These are phyloP conservation scores for Lactarius deliciosus DNA, from an alignment of 768 basidiomycete species.

Conservation along the genomic window DNA sequence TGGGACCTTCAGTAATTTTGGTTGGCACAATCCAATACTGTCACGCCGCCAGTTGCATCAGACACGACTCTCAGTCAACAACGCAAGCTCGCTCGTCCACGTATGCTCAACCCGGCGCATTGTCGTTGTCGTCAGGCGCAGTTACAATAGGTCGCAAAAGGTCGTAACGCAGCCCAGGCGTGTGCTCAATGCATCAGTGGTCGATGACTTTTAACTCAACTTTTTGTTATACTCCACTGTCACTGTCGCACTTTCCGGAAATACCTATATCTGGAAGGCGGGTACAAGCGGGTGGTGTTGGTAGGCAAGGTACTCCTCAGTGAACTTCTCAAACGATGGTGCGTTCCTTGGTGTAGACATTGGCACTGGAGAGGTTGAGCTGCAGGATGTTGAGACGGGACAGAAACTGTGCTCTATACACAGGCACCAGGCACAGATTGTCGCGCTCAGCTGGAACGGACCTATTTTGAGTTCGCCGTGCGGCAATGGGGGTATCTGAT, in stretches of 20 bases:
- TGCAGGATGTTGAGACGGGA: slow-evolving; percentile 85
- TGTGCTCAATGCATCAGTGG: slow-evolving; percentile 93
- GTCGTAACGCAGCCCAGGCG: slow-evolving; percentile 86
- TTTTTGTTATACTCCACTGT: slow-evolving; percentile 86
- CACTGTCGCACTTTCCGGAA: slow-evolving; percentile 83
- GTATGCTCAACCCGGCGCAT: slow-evolving; percentile 63
- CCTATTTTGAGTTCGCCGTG: slow-evolving; percentile 88
- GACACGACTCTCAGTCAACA: slow-evolving; percentile 74
- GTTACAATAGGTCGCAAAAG: slow-evolving; percentile 71
- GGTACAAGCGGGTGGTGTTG: slow-evolving; percentile 81
- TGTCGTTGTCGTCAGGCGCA: slow-evolving; percentile 62
- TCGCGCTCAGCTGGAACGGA: slow-evolving; percentile 81
- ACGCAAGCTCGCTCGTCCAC: slow-evolving; percentile 71
- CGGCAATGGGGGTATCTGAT: slow-evolving; percentile 88
- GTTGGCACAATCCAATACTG: no score
- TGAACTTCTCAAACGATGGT: slow-evolving; percentile 79
- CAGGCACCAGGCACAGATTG: slow-evolving; percentile 82
- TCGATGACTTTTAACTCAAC: slow-evolving; percentile 76
- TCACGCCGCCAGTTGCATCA: slow-evolving; percentile 69
- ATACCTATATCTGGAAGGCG: slow-evolving; percentile 92
- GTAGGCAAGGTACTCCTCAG: slow-evolving; percentile 71
- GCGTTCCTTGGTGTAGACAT: slow-evolving; percentile 79
- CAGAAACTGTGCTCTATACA: slow-evolving; percentile 87
- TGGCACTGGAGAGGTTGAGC: slow-evolving; percentile 81
- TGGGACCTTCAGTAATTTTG: no score